Evolutionary conservation across 495 filamentous ascomycete species (phyloP), one percentile per base, ranked within the genome.

Genomic region (Penicillium parvum): DNA sequence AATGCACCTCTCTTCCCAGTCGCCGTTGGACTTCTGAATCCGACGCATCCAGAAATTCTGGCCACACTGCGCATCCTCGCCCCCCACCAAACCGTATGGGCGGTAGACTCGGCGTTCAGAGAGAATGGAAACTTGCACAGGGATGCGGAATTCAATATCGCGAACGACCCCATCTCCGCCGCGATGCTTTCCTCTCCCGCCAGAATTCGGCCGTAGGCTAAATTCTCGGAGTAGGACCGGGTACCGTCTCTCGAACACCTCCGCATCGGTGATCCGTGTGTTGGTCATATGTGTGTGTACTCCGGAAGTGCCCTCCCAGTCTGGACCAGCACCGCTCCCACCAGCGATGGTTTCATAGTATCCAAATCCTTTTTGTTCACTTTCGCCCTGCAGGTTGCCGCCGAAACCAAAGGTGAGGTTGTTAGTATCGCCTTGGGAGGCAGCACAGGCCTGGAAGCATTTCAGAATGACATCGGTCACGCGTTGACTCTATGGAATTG

Each of bases 211-310:
- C 79, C 91, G 71, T 17, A 96, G 73, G 3, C 79, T 79, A 60
- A 95, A 95, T 56, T 90, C 79, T 3, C 85, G 74, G n/a, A 96
- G 69, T 5, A 95, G 53, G 1, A 95, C 85, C 2, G 90, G 90
- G 57, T 95, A 95, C 17, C 90, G 75, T 0, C 89, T 72, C 63
- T 96, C 90, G 57, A 96, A 90, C 5, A 94, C 77, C 53, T 96
- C 90, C 0, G 86, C 73, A 65, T 96, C 90, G 2, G 90, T 96
- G 62, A 96, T 95, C 7, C 90, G 78, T 4, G 90, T 96, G 58
- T 96, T 96, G 7, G 90, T 96, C 88, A 95, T 95, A 64, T 96
- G 90, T 15, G 78, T 83, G 60, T 96, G 90, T 32, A 96, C 89
- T 37, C 89, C 90, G 40, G 74, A 81, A 1, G 86, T 88, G 27